Evolutionary conservation across 805 yeast species (phyloP).

Genomic region (Wickerhamomyces xylosicus): DNA sequence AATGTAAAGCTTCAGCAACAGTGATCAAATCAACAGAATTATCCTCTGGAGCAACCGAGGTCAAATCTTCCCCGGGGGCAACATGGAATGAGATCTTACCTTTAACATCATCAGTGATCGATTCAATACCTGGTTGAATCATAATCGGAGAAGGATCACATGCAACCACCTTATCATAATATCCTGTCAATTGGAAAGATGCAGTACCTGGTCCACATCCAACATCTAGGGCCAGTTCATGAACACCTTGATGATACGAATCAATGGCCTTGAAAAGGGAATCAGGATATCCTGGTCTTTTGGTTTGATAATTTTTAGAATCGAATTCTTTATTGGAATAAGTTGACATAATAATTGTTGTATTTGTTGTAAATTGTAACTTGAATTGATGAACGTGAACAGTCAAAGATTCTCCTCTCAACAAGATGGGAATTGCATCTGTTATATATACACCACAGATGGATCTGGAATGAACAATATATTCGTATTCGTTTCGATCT

Average conservation of each 20-base stretch:
- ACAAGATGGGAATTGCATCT: too few relatives aligned
- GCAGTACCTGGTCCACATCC: slow-evolving; percentile 73
- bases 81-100: slow-evolving; percentile 15
- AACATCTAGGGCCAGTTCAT: slow-evolving; percentile 38
- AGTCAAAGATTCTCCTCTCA: too few relatives aligned
- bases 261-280: slow-evolving; percentile 32
- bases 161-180: slow-evolving; percentile 40
- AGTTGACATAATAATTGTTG: too few relatives aligned
- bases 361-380: too few relatives aligned
- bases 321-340: slow-evolving; percentile 40
- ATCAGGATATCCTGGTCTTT: slow-evolving; percentile 57
- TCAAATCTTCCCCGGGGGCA: slow-evolving; percentile 19
- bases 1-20: slow-evolving; percentile 83
- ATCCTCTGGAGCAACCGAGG: slow-evolving; percentile 28
- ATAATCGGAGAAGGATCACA: slow-evolving; percentile 46
- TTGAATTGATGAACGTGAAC: too few relatives aligned
- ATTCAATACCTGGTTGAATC: slow-evolving; percentile 31
- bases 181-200: slow-evolving; percentile 33
- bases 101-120: slow-evolving; percentile 8
- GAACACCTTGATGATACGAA: slow-evolving; percentile 28
- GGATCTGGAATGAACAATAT: too few relatives aligned
- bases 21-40: slow-evolving; percentile 51
- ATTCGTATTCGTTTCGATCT: too few relatives aligned
- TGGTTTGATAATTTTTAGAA: slow-evolving; percentile 36
- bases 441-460: too few relatives aligned